These are phyloP conservation scores for Trifolium dubium DNA, from an alignment of 306 rosid genomes.

Conservation along the genomic window DNA sequence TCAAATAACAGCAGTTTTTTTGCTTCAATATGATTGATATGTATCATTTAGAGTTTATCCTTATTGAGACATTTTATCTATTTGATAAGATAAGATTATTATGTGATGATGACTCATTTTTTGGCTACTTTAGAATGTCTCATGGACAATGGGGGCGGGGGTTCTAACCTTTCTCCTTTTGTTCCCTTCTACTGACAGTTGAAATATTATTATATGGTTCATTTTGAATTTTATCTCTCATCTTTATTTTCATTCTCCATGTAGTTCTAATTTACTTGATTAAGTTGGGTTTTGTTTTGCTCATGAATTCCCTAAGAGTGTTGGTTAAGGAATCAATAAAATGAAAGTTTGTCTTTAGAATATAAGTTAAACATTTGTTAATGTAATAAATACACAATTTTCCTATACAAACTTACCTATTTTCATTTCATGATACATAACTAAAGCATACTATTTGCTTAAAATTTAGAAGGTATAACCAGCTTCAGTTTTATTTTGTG, in stretches of 20 bases:
- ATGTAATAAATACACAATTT: too few relatives aligned
- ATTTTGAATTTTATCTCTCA: neutral
- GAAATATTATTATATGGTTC: neutral
- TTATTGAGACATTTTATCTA: conserved; percentile 14
- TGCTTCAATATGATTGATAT: conserved; percentile 22
- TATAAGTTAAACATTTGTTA: too few relatives aligned
- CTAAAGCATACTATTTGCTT: too few relatives aligned
- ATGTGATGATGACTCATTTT: neutral
- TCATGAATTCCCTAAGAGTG: too few relatives aligned
- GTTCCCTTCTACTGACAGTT: conserved; percentile 4
- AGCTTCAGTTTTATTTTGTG: too few relatives aligned
- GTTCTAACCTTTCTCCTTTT: conserved; percentile 25
- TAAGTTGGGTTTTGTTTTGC: neutral
- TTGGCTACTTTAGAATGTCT: neutral
- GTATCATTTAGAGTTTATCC: conserved; percentile 20
- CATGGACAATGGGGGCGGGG: neutral
- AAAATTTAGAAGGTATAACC: too few relatives aligned
- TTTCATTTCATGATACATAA: too few relatives aligned
- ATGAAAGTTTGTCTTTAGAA: too few relatives aligned
- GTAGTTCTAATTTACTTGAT: neutral
- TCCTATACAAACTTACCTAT: too few relatives aligned
- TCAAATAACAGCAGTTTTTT: conserved; percentile 28
- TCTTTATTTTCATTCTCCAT: neutral
- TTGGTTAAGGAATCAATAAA: too few relatives aligned
- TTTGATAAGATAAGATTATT: neutral